Conservation (phyloP, 495 filamentous ascomycete species). For the Aspergillus hancockii region DNA sequence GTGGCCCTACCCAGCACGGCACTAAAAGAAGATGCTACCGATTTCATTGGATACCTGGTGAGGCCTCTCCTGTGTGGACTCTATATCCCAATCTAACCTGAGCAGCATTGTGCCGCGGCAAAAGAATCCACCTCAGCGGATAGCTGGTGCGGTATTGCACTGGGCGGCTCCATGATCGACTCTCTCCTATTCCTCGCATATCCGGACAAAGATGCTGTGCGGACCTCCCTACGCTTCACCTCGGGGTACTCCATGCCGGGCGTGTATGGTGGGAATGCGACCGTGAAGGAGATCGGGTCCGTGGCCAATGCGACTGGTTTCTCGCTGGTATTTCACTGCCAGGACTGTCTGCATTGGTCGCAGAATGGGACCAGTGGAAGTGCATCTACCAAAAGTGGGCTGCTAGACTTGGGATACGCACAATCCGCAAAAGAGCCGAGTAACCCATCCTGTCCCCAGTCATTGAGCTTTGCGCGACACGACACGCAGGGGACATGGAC, state of each 20-base stretch:
- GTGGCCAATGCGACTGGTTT: slow-evolving; percentile 53
- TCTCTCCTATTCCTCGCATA: slow-evolving; percentile 59
- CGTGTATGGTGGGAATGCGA: slow-evolving; percentile 60
- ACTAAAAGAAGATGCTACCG: slow-evolving; percentile 49
- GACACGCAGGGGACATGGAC: slow-evolving; percentile 9
- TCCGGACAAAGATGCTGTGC: slow-evolving; percentile 48
- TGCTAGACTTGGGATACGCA: slow-evolving; percentile 26
- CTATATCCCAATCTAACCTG: not conserved
- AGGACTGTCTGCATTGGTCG: slow-evolving; percentile 61
- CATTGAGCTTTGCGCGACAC: slow-evolving; percentile 1
- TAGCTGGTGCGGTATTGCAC: slow-evolving; percentile 60
- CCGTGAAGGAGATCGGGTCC: slow-evolving; percentile 56
- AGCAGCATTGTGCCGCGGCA: slow-evolving; percentile 21
- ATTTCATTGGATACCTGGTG: slow-evolving; percentile 58
- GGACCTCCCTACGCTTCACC: slow-evolving; percentile 58
- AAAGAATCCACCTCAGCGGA: slow-evolving; percentile 19
- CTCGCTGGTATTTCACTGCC: slow-evolving; percentile 62
- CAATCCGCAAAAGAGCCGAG: not conserved
- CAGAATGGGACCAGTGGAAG: slow-evolving; percentile 48
- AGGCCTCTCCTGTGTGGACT: not conserved
- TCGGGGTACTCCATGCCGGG: slow-evolving; percentile 54
- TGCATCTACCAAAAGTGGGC: slow-evolving; percentile 38
- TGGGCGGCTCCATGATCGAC: slow-evolving; percentile 60
- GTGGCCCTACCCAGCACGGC: slow-evolving; percentile 55
- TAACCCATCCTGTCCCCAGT: not conserved